A percentile compares a stretch with the other conserved stretches of the same genome.
Evolutionary conservation across 805 yeast genomes (phyloP).

Genomic region (Kregervanrija delftensis): DNA sequence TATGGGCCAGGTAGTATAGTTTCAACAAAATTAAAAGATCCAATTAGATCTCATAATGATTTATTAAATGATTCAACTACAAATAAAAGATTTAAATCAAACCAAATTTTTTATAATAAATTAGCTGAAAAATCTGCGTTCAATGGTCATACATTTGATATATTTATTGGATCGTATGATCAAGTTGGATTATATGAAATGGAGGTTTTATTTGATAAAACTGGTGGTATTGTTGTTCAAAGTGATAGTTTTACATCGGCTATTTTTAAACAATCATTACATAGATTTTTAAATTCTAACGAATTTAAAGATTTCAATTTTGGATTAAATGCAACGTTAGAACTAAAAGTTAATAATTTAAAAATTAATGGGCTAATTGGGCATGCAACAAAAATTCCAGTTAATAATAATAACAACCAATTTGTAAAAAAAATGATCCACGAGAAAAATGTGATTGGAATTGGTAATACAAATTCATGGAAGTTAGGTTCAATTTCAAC

Average conservation of each 20-base stretch:
- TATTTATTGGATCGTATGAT: constrained; percentile 62
- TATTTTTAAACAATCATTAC: constrained; percentile 59
- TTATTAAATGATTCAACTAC: constrained; percentile 37
- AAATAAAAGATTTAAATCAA: constrained; percentile 35
- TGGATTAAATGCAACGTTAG: constrained; percentile 57
- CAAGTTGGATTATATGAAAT: constrained; percentile 64
- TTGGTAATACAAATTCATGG: constrained; percentile 52
- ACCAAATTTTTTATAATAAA: constrained; percentile 40
- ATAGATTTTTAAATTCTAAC: constrained; percentile 35
- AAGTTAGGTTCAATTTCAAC: constrained; percentile 49
- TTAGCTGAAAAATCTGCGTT: constrained; percentile 41
- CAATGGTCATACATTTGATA: constrained; percentile 48
- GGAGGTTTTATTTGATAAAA: constrained; percentile 48
- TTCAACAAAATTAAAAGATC: constrained; percentile 47
- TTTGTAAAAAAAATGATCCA: neutral
- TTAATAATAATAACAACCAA: neutral
- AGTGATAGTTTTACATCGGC: constrained; percentile 63
- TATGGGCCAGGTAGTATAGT: constrained; percentile 60
- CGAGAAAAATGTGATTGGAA: constrained; percentile 33
- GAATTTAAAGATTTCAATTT: constrained; percentile 35
- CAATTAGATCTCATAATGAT: constrained; percentile 62
- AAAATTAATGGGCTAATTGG: constrained; percentile 57
- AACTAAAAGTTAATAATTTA: constrained; percentile 46
- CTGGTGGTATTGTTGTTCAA: constrained; percentile 60
- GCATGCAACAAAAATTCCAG: constrained; percentile 43